Conservation (phyloP, 805 yeast species). For the Zygosaccharomyces lentus region DNA sequence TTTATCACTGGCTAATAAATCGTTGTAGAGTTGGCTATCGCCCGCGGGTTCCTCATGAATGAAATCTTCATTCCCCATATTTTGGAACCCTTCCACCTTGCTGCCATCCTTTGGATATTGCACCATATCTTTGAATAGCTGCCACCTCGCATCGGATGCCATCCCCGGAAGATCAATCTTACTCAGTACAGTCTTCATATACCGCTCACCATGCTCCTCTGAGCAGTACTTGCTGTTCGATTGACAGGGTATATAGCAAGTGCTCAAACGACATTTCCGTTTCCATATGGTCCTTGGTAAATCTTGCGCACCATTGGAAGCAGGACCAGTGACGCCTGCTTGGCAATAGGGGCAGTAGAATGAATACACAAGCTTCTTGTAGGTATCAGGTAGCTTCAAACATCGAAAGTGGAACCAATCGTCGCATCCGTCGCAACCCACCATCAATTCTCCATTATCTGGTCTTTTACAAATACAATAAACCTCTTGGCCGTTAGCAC, state of each 20-base stretch:
- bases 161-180: conserved; percentile 13
- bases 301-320: conserved; percentile 11
- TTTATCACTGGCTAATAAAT: conserved; percentile 18
- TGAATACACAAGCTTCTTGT: conserved; percentile 52
- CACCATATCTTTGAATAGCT: conserved; percentile 10
- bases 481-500: conserved; percentile 48
- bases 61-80: conserved; percentile 21
- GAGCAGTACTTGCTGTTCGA: conserved; percentile 66
- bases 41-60: conserved; percentile 16
- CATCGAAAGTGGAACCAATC: conserved; percentile 92
- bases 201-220: conserved; percentile 57
- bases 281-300: conserved; percentile 63
- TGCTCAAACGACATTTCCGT: conserved; percentile 60
- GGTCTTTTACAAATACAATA: conserved; percentile 76
- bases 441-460: conserved; percentile 80
- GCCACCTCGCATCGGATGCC: conserved; percentile 4
- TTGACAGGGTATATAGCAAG: conserved; percentile 42
- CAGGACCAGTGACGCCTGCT: conserved; percentile 38
- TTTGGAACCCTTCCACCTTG: conserved; percentile 16
- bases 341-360: conserved; percentile 75
- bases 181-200: conserved; percentile 14
- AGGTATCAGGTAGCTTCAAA: conserved; percentile 51
- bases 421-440: conserved; percentile 92
- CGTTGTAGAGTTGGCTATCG: conserved; percentile 16
- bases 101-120: not conserved